Evolutionary conservation across 2,329 filamentous ascomycete genomes (phyloP).

Genomic region (Epicoccum sorghinum): DNA sequence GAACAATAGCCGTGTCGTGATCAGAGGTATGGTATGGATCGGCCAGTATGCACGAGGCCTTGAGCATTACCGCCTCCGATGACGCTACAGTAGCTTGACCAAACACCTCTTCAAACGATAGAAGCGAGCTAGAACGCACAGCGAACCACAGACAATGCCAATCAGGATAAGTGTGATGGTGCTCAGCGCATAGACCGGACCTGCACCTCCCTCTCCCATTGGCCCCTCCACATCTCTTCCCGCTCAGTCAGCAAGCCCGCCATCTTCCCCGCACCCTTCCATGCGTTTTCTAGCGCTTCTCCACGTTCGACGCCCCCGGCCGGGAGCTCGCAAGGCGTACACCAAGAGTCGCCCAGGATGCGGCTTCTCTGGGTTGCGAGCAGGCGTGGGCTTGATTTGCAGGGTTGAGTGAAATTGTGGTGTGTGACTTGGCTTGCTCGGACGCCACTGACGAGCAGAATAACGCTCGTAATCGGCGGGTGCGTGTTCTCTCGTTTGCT

Average conservation of each 20-base stretch:
- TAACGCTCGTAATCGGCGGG: not conserved
- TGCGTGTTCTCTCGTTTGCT: not conserved
- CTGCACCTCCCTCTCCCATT: not conserved
- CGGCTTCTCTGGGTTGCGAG: not conserved
- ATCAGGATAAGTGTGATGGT: no score
- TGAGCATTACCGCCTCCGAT: no score
- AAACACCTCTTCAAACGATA: no score
- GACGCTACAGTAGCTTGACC: no score
- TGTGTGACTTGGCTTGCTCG: not conserved
- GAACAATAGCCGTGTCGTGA: no score
- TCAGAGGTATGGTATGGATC: no score
- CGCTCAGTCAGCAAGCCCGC: no score
- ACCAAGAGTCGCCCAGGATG: slow-evolving; percentile 6
- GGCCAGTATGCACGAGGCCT: no score
- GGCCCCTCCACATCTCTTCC: not conserved
- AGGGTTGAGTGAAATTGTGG: not conserved
- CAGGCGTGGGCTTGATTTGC: not conserved
- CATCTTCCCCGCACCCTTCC: slow-evolving; percentile 7
- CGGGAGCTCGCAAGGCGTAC: not conserved
- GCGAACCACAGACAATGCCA: no score
- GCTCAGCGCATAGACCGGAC: not conserved
- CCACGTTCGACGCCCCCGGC: slow-evolving; percentile 4
- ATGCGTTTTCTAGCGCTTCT: slow-evolving; percentile 6
- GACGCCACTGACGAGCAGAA: slow-evolving; percentile 1
- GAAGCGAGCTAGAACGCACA: no score